A percentile compares a stretch with the other conserved stretches of the same genome.
These are phyloP conservation scores for Cladosporium sp. DNA, from an alignment of 2,329 filamentous ascomycete genomes.

Conservation along the genomic window DNA sequence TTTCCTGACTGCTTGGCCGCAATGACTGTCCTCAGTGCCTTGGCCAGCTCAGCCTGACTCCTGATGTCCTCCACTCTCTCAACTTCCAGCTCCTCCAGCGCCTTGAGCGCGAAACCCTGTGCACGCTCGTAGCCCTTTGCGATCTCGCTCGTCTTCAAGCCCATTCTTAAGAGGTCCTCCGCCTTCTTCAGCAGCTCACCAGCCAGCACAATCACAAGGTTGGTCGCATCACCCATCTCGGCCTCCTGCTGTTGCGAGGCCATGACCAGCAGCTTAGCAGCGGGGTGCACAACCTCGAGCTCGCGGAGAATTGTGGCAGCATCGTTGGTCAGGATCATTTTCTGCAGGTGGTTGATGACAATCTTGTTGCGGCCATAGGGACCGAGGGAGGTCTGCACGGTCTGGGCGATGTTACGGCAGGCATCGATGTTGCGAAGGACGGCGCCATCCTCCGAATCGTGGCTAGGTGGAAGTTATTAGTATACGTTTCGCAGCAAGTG, in stretches of 20 bases:
- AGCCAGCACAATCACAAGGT: slow-evolving; percentile 91
- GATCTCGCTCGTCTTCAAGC: slow-evolving; percentile 97
- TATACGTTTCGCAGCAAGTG: slow-evolving; percentile 15
- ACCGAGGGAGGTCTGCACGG: slow-evolving; percentile 93
- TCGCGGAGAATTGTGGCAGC: slow-evolving; percentile 96
- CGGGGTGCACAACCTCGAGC: slow-evolving; percentile 96
- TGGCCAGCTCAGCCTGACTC: slow-evolving; percentile 78
- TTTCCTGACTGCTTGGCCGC: slow-evolving; percentile 94
- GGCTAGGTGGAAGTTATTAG: slow-evolving; percentile 58
- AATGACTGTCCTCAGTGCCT: slow-evolving; percentile 91
- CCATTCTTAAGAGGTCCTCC: slow-evolving; percentile 93
- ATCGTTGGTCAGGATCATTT: slow-evolving; percentile 98
- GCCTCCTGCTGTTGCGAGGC: slow-evolving; percentile 97
- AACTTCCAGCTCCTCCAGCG: slow-evolving; percentile 75
- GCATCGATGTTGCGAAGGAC: slow-evolving; percentile 98
- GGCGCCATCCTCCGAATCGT: slow-evolving; percentile 98
- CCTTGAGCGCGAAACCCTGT: slow-evolving; percentile 78
- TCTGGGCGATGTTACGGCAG: slow-evolving; percentile 90
- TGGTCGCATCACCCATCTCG: slow-evolving; percentile 98
- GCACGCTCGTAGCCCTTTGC: slow-evolving; percentile 94
- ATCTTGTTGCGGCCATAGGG: slow-evolving; percentile 99
- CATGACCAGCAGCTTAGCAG: slow-evolving; percentile 97
- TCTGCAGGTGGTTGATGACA: slow-evolving; percentile 98
- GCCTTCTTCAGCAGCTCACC: slow-evolving; percentile 96
- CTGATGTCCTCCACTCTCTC: slow-evolving; percentile 85